Evolutionary conservation across 257 asterid genomes (phyloP).

Genomic region (Penstemon eatonii): DNA sequence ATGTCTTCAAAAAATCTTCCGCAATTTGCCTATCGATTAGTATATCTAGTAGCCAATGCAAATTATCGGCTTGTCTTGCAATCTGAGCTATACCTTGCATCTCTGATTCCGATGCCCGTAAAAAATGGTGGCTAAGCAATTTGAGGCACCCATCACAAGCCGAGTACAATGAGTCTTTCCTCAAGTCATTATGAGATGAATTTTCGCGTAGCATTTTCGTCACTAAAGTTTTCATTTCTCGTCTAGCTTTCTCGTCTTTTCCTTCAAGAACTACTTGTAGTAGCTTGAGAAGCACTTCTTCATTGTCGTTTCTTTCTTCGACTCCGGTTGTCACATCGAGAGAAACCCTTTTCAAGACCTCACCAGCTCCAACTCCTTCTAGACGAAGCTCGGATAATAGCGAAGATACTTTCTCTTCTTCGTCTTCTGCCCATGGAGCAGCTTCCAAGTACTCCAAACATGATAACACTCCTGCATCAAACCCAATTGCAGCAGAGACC

Average conservation of each 20-base stretch:
- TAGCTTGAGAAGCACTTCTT: slow-evolving; percentile 77
- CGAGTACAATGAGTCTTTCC: slow-evolving; percentile 72
- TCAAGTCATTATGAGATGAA: slow-evolving; percentile 70
- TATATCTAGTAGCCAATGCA: slow-evolving; percentile 90
- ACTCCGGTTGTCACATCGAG: slow-evolving; percentile 50
- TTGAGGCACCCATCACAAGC: slow-evolving; percentile 75
- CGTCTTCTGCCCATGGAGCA: slow-evolving; percentile 98
- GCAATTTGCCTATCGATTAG: slow-evolving; percentile 82
- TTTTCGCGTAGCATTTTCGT: slow-evolving; percentile 83
- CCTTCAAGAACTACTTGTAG: slow-evolving; percentile 91
- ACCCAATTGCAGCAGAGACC: slow-evolving; percentile 96
- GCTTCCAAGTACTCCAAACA: slow-evolving; percentile 97
- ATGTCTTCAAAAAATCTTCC: slow-evolving; percentile 70
- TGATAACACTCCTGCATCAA: slow-evolving; percentile 83
- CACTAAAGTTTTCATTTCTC: slow-evolving; percentile 85
- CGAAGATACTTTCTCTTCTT: slow-evolving; percentile 88
- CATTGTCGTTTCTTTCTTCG: slow-evolving; percentile 51
- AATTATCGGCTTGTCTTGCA: slow-evolving; percentile 87
- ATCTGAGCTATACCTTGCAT: slow-evolving; percentile 58
- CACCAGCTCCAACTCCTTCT: slow-evolving; percentile 83
- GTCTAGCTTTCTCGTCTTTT: slow-evolving; percentile 92
- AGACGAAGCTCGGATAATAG: slow-evolving; percentile 80
- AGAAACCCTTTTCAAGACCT: slow-evolving; percentile 88
- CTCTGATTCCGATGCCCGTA: slow-evolving; percentile 52
- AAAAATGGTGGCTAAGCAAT: slow-evolving; percentile 49